Conservation (phyloP, 306 rosid species). For the Ormosia semicastrata region DNA sequence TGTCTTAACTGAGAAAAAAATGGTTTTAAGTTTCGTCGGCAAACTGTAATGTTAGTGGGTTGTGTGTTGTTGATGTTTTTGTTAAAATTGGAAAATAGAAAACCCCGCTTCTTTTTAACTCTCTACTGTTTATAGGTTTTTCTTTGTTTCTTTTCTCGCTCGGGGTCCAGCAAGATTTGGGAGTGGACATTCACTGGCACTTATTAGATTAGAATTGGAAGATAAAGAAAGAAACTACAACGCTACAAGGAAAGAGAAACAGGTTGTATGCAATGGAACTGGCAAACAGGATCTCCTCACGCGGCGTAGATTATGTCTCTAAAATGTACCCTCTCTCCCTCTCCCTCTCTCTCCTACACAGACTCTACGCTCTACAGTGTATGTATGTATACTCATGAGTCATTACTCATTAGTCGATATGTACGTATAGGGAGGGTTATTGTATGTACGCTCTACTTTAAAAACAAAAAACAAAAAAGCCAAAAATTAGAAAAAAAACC, state of each 20-base stretch:
- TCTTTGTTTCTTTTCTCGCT: no score
- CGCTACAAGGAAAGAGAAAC: not conserved
- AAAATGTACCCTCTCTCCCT: not conserved
- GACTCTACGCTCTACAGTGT: not conserved
- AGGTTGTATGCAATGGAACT: not conserved
- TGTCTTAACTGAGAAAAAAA: not conserved
- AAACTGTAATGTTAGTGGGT: not conserved
- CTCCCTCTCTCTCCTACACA: not conserved
- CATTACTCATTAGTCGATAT: not conserved
- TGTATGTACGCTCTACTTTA: not conserved
- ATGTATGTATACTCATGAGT: not conserved
- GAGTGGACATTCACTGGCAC: constrained; percentile 27
- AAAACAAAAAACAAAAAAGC: no score
- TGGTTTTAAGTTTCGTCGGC: not conserved
- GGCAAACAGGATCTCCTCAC: constrained; percentile 43
- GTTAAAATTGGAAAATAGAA: not conserved
- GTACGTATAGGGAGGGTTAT: not conserved
- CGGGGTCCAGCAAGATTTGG: not conserved
- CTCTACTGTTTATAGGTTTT: not conserved
- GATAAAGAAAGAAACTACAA: not conserved
- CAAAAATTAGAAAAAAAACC: no score
- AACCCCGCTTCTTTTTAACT: not conserved
- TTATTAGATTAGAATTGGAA: not conserved
- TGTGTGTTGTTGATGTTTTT: not conserved
- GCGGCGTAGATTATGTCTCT: constrained; percentile 33